Conservation (phyloP, 2,329 filamentous ascomycete genomes). For the Penicillium hordei region DNA sequence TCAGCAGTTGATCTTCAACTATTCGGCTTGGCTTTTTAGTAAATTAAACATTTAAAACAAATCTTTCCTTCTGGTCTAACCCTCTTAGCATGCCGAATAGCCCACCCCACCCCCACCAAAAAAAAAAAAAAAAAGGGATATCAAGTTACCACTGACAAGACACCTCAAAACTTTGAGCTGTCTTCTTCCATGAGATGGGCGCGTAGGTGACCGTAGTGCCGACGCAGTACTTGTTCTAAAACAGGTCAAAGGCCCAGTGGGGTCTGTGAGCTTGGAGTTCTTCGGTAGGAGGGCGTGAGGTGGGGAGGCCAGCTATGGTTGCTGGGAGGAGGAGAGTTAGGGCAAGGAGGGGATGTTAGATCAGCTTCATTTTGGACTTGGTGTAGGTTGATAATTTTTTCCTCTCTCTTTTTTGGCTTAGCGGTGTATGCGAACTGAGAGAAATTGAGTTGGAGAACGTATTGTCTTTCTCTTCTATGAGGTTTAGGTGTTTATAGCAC, state of each 20-base stretch:
- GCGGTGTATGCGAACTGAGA: neutral
- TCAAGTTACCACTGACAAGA: neutral
- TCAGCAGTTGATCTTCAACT: neutral
- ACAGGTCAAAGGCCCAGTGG: conserved; percentile 15
- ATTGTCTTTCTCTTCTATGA: neutral
- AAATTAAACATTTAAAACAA: neutral
- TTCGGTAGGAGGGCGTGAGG: neutral
- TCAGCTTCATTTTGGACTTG: conserved; percentile 1
- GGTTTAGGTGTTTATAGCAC: neutral
- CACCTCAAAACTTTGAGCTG: conserved; percentile 10
- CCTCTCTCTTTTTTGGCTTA: neutral
- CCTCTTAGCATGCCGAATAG: neutral
- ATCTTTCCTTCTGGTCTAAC: neutral
- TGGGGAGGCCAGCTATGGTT: neutral
- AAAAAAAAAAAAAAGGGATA: too few species aligned
- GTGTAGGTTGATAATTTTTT: neutral
- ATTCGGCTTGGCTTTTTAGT: too few species aligned
- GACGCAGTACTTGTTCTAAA: conserved; percentile 7
- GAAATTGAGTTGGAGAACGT: neutral
- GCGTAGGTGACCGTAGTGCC: neutral
- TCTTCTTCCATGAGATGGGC: conserved; percentile 1
- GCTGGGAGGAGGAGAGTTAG: neutral
- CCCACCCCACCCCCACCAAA: too few species aligned
- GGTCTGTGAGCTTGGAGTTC: neutral
- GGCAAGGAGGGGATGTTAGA: neutral